Evolutionary conservation across 805 yeast species (phyloP).

Genomic region (Blastobotrys parvus): DNA sequence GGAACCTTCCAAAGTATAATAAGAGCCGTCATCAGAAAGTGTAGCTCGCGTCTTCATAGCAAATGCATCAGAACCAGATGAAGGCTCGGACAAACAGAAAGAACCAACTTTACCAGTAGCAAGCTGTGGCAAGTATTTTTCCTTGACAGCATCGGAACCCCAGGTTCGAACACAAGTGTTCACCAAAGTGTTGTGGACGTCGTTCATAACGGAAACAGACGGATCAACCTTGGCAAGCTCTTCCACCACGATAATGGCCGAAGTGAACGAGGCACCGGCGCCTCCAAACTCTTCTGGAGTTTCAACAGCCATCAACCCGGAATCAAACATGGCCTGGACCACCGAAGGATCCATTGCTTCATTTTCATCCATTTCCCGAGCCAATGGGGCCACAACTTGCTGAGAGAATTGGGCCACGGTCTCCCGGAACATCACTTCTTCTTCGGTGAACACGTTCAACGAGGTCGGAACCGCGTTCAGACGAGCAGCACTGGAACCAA

Average conservation of each 20-base stretch:
- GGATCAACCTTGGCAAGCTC: slow-evolving; percentile 39
- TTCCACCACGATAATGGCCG: slow-evolving; percentile 37
- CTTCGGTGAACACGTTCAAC: slow-evolving; percentile 32
- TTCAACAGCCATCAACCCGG: slow-evolving; percentile 39
- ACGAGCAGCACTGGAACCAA: background rate
- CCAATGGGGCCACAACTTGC: slow-evolving; percentile 33
- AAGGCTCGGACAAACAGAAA: slow-evolving; percentile 34
- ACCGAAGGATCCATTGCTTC: slow-evolving; percentile 28
- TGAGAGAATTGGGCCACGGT: slow-evolving; percentile 32
- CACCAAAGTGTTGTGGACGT: slow-evolving; percentile 39
- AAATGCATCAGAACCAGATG: slow-evolving; percentile 37
- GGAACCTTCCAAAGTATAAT: slow-evolving; percentile 33
- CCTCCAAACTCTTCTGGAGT: slow-evolving; percentile 40
- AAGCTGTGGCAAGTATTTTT: slow-evolving; percentile 33
- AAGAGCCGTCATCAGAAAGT: slow-evolving; percentile 30
- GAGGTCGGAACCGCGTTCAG: slow-evolving; percentile 8
- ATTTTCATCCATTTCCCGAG: slow-evolving; percentile 33
- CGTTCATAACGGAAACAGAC: slow-evolving; percentile 34
- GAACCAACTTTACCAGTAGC: slow-evolving; percentile 32
- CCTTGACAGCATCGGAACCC: slow-evolving; percentile 31
- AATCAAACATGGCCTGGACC: slow-evolving; percentile 29
- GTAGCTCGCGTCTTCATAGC: slow-evolving; percentile 34
- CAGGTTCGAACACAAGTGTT: slow-evolving; percentile 33
- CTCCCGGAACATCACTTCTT: slow-evolving; percentile 35
- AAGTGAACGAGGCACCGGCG: slow-evolving; percentile 37